Base-by-base conservation (phyloP, 148 eudicot genomes). In the Selenicereus undatus region DNA sequence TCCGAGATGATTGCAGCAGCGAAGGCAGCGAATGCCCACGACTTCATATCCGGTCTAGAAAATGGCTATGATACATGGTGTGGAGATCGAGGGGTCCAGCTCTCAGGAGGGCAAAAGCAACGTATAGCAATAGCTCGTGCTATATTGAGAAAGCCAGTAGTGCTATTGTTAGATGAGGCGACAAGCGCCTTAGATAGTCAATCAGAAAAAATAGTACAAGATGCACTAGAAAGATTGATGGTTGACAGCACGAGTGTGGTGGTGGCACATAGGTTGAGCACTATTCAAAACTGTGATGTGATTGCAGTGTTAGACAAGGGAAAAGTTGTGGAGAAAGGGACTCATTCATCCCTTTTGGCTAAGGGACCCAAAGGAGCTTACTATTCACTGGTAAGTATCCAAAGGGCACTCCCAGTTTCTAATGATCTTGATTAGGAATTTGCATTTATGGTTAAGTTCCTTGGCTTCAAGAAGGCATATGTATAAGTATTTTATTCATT, bases 281-380 rank as follows among this genome's bases (percentile, higher is more conserved):
- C 93, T 4, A 39, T 39, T 5, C 14, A 48, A 48, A 9, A 11
- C 13, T 92, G 93, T 73, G 91, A 92, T 82, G 81, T 72, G 29
- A 92, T 92, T 24, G 90, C 89, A 1, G 95, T 92, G 74, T 81
- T 92, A 80, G 93, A 89, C 32, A 85, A 87, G 71, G 95, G 95
- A 7, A 86, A 76, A 72, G 84, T 92, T 24, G 90, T 89, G 8
- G 93, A 92, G 76, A 89, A 83, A 48, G 95, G 95, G 58, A 86
- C 77, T 22, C 93, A 92, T 73, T 81, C 88, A 14, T 74, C 87
- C 8, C 85, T 92, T 82, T 60, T 89, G 24, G 90, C 76, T 0
- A 89, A 83, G 71, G 91, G 95, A 71, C 78, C 86, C 10, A 39
- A 22, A 10, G 83, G 83, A 56, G 77, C 82, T 78, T 80, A 82